Evolutionary conservation across 805 yeast genomes (phyloP).

Genomic region (Schwanniomyces pseudopolymorphus): DNA sequence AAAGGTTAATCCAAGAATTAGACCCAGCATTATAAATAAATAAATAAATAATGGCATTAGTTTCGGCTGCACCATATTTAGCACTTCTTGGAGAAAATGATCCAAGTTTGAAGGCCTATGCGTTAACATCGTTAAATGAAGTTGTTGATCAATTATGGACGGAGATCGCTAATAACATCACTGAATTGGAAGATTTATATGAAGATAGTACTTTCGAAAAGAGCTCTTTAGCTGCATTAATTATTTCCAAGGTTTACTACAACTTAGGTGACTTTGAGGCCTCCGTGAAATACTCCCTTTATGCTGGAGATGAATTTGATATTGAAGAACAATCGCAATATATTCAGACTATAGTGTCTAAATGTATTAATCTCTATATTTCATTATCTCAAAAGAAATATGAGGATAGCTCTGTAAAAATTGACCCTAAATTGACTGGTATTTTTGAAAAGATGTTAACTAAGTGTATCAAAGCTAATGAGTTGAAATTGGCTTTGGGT

Average conservation of each 20-base stretch:
- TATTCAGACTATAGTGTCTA: conserved; percentile 90
- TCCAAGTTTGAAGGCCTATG: conserved; percentile 72
- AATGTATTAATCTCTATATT: conserved; percentile 85
- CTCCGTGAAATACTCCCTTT: conserved; percentile 84
- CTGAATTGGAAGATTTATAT: conserved; percentile 86
- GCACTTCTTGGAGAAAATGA: conserved; percentile 88
- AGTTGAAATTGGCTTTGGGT: conserved; percentile 81
- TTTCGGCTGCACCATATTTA: conserved; percentile 88
- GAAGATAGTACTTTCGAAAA: conserved; percentile 80
- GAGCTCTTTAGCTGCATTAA: conserved; percentile 82
- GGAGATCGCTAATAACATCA: conserved; percentile 86
- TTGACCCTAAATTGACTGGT: conserved; percentile 61
- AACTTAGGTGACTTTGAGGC: conserved; percentile 92
- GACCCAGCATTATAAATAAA: background rate
- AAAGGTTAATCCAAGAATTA: conserved; percentile 1
- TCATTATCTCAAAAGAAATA: conserved; percentile 52
- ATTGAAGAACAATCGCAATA: conserved; percentile 76
- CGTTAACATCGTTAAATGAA: conserved; percentile 74
- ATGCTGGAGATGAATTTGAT: conserved; percentile 79
- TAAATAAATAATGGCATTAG: conserved; percentile 49
- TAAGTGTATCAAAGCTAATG: conserved; percentile 71
- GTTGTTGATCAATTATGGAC: conserved; percentile 95
- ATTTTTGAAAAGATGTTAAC: conserved; percentile 86
- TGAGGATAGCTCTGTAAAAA: conserved; percentile 24
- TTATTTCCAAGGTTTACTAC: conserved; percentile 86